Percentiles rank a stretch among this genome's conserved stretches.
Conservation (phyloP, 208 protist species). For the Crithidia brevicula region DNA sequence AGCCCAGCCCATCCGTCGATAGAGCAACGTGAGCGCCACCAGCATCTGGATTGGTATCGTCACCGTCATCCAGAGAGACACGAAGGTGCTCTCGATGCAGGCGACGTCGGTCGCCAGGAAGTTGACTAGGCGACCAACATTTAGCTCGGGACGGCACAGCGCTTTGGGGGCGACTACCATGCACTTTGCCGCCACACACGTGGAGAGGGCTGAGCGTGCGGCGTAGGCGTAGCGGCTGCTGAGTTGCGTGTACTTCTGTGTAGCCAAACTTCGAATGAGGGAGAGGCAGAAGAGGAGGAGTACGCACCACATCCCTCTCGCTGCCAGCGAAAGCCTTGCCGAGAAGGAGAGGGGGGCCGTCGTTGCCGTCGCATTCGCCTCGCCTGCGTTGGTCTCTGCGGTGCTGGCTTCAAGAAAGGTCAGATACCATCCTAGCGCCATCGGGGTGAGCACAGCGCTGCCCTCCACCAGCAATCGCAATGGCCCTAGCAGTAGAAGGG, state of each 20-base stretch:
- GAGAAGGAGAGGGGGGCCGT: background rate
- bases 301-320: slow-evolving; percentile 42
- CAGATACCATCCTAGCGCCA: slow-evolving; percentile 52
- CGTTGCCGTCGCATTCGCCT: background rate
- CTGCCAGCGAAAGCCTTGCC: background rate
- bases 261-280: slow-evolving; percentile 37
- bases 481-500: slow-evolving; percentile 43
- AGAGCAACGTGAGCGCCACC: slow-evolving; percentile 63
- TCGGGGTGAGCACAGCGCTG: slow-evolving; percentile 45
- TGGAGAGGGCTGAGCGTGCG: slow-evolving; percentile 57
- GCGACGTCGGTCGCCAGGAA: slow-evolving; percentile 12
- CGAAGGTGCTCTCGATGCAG: background rate
- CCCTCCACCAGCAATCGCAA: slow-evolving; percentile 55
- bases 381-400: slow-evolving; percentile 17
- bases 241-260: slow-evolving; percentile 65
- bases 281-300: slow-evolving; percentile 47
- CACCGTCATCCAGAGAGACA: slow-evolving; percentile 24
- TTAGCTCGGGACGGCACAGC: slow-evolving; percentile 66
- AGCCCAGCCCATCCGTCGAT: slow-evolving; percentile 55
- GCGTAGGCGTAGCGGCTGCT: slow-evolving; percentile 32
- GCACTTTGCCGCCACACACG: slow-evolving; percentile 81
- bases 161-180: slow-evolving; percentile 47
- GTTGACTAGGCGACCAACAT: slow-evolving; percentile 87
- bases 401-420: slow-evolving; percentile 35
- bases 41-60: slow-evolving; percentile 53